A percentile compares a stretch with the other conserved stretches of the same genome.
Evolutionary conservation across 805 yeast species (phyloP).

Genomic region (Candida awuae): DNA sequence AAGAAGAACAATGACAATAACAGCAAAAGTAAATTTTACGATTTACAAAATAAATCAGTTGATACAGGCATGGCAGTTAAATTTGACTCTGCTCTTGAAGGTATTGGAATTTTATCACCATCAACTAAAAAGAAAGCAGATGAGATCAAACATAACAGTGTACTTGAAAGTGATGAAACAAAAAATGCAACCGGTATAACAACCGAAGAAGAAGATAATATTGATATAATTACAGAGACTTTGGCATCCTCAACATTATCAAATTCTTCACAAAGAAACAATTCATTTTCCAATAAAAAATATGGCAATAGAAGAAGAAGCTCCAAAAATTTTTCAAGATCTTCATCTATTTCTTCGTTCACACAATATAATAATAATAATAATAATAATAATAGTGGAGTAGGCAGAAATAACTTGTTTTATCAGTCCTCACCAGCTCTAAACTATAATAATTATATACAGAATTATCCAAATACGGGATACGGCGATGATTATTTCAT

Average conservation of each 20-base stretch:
- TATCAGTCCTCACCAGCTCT: too few relatives aligned
- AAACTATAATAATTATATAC: conserved; percentile 2
- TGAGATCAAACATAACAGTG: not conserved
- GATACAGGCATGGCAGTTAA: conserved; percentile 10
- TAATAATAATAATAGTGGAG: not conserved
- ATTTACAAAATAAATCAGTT: conserved; percentile 2
- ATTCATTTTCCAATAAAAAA: not conserved
- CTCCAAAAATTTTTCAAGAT: not conserved
- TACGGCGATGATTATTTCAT: conserved; percentile 8
- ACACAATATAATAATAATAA: not conserved
- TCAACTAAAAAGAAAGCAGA: conserved; percentile 7
- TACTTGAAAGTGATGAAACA: not conserved
- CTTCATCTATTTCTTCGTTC: conserved; percentile 2
- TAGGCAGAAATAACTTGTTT: too few relatives aligned
- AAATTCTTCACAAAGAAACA: too few relatives aligned
- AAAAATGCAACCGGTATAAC: not conserved
- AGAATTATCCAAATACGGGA: too few relatives aligned
- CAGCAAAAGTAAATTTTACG: not conserved
- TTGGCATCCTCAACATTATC: not conserved
- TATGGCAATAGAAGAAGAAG: not conserved
- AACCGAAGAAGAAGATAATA: conserved; percentile 8
- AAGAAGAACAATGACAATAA: conserved; percentile 28
- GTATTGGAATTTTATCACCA: conserved; percentile 14
- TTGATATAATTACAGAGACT: conserved; percentile 8
- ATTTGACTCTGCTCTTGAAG: conserved; percentile 10